Base-by-base conservation (phyloP, 495 filamentous ascomycete species). In the Podospora pseudocomata region DNA sequence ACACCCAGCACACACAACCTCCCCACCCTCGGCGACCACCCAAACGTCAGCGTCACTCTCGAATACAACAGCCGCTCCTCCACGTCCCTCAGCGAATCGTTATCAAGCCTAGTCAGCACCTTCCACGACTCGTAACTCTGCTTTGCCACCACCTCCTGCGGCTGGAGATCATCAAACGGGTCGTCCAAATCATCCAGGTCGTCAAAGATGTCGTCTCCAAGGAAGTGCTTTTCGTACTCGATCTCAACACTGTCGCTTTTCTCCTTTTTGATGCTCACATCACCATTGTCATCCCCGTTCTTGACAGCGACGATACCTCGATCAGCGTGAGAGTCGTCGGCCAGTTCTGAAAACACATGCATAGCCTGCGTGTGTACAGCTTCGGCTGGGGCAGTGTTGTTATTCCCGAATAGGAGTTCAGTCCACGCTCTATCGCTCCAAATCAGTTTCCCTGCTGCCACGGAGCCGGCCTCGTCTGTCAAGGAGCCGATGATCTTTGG, bases 391-490 rank as follows among this genome's bases (percentile, higher is more conserved):
- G 30, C 7, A 7, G 4, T 32, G 30, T 18, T 16, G n/a, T 74
- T 15, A 11, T 16, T 49, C 39, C 83, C 72, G 4, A 83, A 83
- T 32, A 88, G 76, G 4, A 89, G 72, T 56, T 86, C 78, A 19
- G 78, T 75, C 85, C 85, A 89, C 4, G 86, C 86, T 13, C 70
- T 49, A 15, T 80, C 72, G 27, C 78, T 80, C 79, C 86, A 86
- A 19, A 88, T 72, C 2, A 88, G 72, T 73, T 87, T 87, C 0
- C 80, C 80, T 0, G 76, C 60, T 3, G 72, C 67, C 30, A 86
- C 77, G 55, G 72, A 77, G 3, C 83, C 86, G 11, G 85, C 88
- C 74, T 89, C 87, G 71, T 89, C 87, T 20, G 84, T 64, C 3
- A 89, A 69, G 3, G 77, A 74, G 16, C 85, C 85, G 53, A 88